Base-by-base conservation (phyloP, 768 basidiomycete species). In the Porpolomopsis calyptriformis region DNA sequence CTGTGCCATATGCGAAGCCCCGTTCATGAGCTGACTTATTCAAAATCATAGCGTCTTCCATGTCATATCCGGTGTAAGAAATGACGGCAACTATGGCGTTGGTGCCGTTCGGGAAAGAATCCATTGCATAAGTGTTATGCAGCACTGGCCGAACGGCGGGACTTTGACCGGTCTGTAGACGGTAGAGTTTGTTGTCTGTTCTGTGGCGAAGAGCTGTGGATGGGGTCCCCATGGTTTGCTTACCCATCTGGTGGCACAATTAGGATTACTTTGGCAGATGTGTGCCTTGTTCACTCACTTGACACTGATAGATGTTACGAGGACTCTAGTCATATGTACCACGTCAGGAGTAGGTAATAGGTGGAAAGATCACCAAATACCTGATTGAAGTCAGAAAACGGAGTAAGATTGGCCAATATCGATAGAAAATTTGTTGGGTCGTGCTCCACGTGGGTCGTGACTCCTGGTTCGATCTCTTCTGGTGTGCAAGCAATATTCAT, bases 41-140 rank as follows among this genome's bases (percentile, higher is more conserved):
- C 43, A 99, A 69, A 54, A 99, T 99, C 96, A 99, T 99, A 53
- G 96, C 96, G 56, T 99, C 96, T 67, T 99, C 96, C 96, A 99
- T 99, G 63, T 99, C 96, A 64, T 99, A 99, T 3, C 96, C 96
- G 3, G 96, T 99, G 60, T 99, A 99, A 1, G 96, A 99, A 56
- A 99, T 98, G 58, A 99, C 96, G n/a, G 96, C 96, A 40, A 99
- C 96, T 49, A 99, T 72, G 16, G 96, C 96, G 62, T 99, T 99
- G 37, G 86, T 97, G 12, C 96, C 96, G 56, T 93, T 98, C 1
- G 96, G 96, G 75, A 92, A 99, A 25, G 87, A 79, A 64, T 99
- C 96, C 86, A 99, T 96, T 37, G 88, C 94, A 65, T 98, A 99
- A 3, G 82, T 80, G 58, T 92, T 85, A 68, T 98, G 90, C 34